Conservation (phyloP, 768 basidiomycete genomes). For the Leccinum sublutescens region DNA sequence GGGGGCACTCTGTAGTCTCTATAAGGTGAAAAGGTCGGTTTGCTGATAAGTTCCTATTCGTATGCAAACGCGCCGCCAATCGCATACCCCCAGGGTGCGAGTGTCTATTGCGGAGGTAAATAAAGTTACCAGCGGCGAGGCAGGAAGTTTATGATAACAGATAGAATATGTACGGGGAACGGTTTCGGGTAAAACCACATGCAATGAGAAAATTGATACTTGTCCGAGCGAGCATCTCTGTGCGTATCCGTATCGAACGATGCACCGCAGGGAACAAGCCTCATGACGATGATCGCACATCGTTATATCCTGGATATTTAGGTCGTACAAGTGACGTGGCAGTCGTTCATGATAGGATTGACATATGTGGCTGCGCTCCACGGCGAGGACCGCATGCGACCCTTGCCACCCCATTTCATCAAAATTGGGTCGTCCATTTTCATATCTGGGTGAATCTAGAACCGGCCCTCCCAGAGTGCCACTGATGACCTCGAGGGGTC, state of each 20-base stretch:
- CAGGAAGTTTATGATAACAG: slow-evolving; percentile 14
- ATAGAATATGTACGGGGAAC: slow-evolving; percentile 25
- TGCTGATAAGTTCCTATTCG: no score
- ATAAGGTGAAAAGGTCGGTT: no score
- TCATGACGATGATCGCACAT: slow-evolving; percentile 1
- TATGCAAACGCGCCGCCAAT: neutral
- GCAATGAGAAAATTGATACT: neutral
- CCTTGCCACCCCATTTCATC: slow-evolving; percentile 30
- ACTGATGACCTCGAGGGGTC: slow-evolving; percentile 82
- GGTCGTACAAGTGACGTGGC: slow-evolving; percentile 7
- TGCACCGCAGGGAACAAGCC: slow-evolving; percentile 9
- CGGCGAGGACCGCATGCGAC: slow-evolving; percentile 14
- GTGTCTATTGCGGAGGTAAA: slow-evolving; percentile 5
- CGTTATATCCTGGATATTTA: slow-evolving; percentile 11
- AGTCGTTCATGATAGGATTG: slow-evolving; percentile 4
- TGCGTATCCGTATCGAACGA: neutral
- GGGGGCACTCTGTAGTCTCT: no score
- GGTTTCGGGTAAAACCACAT: neutral
- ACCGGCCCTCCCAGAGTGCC: slow-evolving; percentile 79
- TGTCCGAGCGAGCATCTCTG: neutral
- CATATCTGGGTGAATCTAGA: slow-evolving; percentile 88
- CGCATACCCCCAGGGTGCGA: neutral
- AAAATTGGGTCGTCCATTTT: slow-evolving; percentile 57
- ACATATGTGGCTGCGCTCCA: slow-evolving; percentile 2
- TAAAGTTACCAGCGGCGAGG: slow-evolving; percentile 17